Evolutionary conservation across 2,329 filamentous ascomycete genomes (phyloP).

Genomic region (Capronia coronata): DNA sequence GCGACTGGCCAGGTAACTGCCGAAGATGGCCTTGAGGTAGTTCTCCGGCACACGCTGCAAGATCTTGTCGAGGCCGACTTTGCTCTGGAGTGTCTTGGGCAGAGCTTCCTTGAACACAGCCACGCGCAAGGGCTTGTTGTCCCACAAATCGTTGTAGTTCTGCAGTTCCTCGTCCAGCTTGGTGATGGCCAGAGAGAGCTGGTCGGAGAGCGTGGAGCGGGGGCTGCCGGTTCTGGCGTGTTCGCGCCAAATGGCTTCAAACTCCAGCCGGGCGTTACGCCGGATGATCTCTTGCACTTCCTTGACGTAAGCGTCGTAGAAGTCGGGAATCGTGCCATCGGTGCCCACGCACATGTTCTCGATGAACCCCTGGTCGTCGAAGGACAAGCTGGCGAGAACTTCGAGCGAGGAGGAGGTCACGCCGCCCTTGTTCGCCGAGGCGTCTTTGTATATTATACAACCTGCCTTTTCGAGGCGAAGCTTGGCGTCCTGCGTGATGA

Average conservation of each 20-base stretch:
- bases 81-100: constrained; percentile 72
- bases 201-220: constrained; percentile 84
- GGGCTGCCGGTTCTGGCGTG: constrained; percentile 72
- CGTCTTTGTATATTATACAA: constrained; percentile 93
- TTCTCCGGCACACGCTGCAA: constrained; percentile 78
- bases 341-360: constrained; percentile 87
- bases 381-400: constrained; percentile 87
- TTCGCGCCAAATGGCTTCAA: constrained; percentile 97
- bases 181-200: constrained; percentile 87
- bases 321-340: constrained; percentile 71
- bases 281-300: constrained; percentile 86
- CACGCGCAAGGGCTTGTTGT: constrained; percentile 68
- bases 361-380: constrained; percentile 81
- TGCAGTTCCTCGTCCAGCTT: constrained; percentile 94
- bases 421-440: constrained; percentile 96
- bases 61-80: constrained; percentile 87
- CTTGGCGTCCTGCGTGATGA: constrained; percentile 98
- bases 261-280: constrained; percentile 86
- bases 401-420: constrained; percentile 96
- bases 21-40: constrained; percentile 92
- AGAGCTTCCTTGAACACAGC: constrained; percentile 79
- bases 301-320: constrained; percentile 90
- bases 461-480: constrained; percentile 91
- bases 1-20: constrained; percentile 85
- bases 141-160: constrained; percentile 76